phyloP scores from a whole-genome alignment of 2,329 filamentous ascomycete species.

The Coniella lustricola region DNA sequence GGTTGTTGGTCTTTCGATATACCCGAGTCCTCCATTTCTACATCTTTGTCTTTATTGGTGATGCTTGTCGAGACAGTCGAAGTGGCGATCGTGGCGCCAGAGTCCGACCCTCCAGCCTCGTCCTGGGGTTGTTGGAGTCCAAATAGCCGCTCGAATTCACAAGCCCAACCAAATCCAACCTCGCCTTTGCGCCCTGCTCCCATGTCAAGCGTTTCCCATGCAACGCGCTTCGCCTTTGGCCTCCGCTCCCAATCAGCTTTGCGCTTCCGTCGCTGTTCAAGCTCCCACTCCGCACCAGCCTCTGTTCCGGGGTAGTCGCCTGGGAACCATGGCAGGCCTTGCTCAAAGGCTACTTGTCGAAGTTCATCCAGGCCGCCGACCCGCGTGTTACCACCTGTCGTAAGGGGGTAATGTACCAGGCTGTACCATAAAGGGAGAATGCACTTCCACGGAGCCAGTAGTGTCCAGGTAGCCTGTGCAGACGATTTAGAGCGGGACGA shows the following conservation, averaged over 20 bases:
- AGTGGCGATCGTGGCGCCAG: too few relatives aligned
- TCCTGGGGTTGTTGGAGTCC: conserved; percentile 20
- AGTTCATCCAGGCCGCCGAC: conserved; percentile 78
- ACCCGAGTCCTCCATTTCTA: conserved; percentile 14
- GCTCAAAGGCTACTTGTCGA: conserved; percentile 76
- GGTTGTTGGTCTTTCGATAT: conserved; percentile 11
- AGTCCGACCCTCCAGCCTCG: background rate
- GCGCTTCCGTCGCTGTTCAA: conserved; percentile 52
- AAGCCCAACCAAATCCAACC: conserved; percentile 72
- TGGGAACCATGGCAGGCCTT: conserved; percentile 74
- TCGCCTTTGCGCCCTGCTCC: conserved; percentile 73
- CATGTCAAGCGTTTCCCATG: conserved; percentile 68
- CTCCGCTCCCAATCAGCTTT: conserved; percentile 64
- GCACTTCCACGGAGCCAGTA: conserved; percentile 87
- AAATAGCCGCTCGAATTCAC: conserved; percentile 73
- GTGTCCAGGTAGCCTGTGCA: conserved; percentile 66
- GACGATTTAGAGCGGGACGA: conserved; percentile 42
- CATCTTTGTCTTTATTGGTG: conserved; percentile 11
- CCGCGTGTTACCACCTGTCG: conserved; percentile 70
- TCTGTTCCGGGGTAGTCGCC: conserved; percentile 74
- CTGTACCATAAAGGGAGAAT: conserved; percentile 80
- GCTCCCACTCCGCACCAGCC: conserved; percentile 73
- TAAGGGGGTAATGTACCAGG: conserved; percentile 74
- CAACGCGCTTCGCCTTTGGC: conserved; percentile 74
- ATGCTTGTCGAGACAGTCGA: too few relatives aligned